Conservation (phyloP, 208 protist genomes). For the Acanthamoeba royreba region DNA sequence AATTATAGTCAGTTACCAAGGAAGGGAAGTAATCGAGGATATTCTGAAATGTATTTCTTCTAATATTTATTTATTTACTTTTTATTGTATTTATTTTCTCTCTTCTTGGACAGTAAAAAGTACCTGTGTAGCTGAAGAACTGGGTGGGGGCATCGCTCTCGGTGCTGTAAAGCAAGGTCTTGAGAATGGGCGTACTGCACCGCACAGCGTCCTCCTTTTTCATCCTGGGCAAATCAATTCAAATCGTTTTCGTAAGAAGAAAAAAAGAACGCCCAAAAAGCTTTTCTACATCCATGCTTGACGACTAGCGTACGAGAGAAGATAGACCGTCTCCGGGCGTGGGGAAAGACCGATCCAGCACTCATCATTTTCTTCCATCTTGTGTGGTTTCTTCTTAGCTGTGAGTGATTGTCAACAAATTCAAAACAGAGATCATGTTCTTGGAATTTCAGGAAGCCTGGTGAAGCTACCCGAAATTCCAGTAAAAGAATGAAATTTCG, state of each 20-base stretch:
- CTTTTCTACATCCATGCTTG: not conserved
- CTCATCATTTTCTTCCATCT: not conserved
- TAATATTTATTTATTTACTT: too few relatives aligned
- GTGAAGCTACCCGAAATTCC: too few relatives aligned
- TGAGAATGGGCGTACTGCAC: constrained; percentile 6
- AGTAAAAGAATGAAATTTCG: too few relatives aligned
- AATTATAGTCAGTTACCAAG: too few relatives aligned
- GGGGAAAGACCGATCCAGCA: constrained; percentile 15
- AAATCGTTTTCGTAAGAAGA: not conserved
- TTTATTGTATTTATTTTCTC: too few relatives aligned
- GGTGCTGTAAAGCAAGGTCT: constrained; percentile 27
- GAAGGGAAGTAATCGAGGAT: too few relatives aligned
- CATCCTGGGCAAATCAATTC: not conserved
- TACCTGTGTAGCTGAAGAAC: constrained; percentile 42
- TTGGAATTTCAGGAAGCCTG: too few relatives aligned
- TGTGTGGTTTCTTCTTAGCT: not conserved
- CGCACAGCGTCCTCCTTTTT: not conserved
- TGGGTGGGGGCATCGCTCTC: not conserved
- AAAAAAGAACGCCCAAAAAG: not conserved
- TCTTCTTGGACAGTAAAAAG: not conserved
- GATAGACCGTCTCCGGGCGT: not conserved
- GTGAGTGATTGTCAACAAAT: too few relatives aligned
- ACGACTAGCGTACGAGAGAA: not conserved
- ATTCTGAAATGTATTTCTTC: too few relatives aligned
- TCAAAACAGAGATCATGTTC: too few relatives aligned